Percentiles rank a stretch among this genome's conserved stretches.
phyloP scores from a whole-genome alignment of 768 basidiomycete species.

The Clitopilus passeckerianus region DNA sequence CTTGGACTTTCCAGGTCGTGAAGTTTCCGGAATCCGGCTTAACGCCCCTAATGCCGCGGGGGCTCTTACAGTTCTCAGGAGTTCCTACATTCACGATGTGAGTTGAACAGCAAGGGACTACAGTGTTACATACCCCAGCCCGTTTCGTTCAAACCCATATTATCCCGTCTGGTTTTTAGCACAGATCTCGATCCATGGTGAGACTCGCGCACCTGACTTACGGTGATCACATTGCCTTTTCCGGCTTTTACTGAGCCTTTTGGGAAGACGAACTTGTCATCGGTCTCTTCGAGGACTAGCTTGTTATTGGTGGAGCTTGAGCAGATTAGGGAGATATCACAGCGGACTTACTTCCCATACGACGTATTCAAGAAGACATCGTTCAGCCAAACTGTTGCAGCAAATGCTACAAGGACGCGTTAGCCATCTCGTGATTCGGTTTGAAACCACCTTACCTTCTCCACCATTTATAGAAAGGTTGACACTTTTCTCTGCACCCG shows the following conservation, averaged over 20 bases:
- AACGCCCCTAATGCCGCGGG: conserved; percentile 78
- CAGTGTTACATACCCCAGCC: conserved; percentile 28
- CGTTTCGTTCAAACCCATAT: conserved; percentile 74
- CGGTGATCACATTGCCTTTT: conserved; percentile 70
- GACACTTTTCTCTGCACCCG: conserved; percentile 53
- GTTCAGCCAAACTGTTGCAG: conserved; percentile 80
- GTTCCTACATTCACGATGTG: conserved; percentile 18
- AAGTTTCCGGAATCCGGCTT: conserved; percentile 57
- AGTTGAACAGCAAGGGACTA: neutral
- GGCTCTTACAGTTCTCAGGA: conserved; percentile 58
- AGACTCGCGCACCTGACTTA: conserved; percentile 51
- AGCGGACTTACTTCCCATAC: conserved; percentile 56
- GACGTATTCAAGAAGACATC: conserved; percentile 66
- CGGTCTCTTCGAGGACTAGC: conserved; percentile 58
- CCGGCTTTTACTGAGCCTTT: conserved; percentile 41
- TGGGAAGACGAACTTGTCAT: conserved; percentile 63
- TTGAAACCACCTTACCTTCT: conserved; percentile 38
- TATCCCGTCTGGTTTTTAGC: conserved; percentile 42
- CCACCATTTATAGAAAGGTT: conserved; percentile 82
- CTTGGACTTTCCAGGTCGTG: conserved; percentile 66
- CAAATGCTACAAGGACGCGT: conserved; percentile 52
- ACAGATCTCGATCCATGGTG: neutral
- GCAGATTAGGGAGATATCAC: neutral
- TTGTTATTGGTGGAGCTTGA: conserved; percentile 62
- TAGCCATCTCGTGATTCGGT: neutral